Conservation (phyloP, 495 filamentous ascomycete genomes). For the Penicillium subrubescens region DNA sequence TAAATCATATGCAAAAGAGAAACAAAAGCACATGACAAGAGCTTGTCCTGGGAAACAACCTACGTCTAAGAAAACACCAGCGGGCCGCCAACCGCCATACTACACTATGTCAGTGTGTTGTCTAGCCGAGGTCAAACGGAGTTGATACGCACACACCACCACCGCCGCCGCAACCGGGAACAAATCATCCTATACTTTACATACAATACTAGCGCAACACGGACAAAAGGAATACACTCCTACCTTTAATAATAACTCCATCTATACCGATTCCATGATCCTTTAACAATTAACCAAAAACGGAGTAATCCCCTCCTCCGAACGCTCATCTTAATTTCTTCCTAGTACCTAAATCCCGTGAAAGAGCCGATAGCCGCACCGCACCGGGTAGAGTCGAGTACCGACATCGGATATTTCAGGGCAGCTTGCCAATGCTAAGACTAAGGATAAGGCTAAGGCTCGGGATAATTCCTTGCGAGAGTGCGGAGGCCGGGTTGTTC, state of each 20-base stretch:
- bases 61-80: not conserved
- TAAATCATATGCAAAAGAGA: not conserved
- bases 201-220: not conserved
- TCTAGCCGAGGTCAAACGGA: not conserved
- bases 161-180: not conserved
- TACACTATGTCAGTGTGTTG: not conserved
- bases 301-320: not conserved
- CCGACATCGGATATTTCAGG: not conserved
- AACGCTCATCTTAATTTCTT: not conserved
- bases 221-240: not conserved
- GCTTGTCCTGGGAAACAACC: too few relatives aligned
- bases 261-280: too few relatives aligned
- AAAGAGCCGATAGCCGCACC: not conserved
- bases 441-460: not conserved
- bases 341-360: not conserved
- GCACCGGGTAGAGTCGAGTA: too few relatives aligned
- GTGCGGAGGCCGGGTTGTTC: not conserved
- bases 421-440: too few relatives aligned
- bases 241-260: too few relatives aligned
- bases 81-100: too few relatives aligned
- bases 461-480: not conserved
- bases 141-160: too few relatives aligned
- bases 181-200: not conserved
- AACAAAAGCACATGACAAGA: not conserved
- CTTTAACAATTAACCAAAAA: not conserved